Base-by-base conservation (phyloP, 1,139 yeast species). In the Tardiomyces digboiensis region DNA sequence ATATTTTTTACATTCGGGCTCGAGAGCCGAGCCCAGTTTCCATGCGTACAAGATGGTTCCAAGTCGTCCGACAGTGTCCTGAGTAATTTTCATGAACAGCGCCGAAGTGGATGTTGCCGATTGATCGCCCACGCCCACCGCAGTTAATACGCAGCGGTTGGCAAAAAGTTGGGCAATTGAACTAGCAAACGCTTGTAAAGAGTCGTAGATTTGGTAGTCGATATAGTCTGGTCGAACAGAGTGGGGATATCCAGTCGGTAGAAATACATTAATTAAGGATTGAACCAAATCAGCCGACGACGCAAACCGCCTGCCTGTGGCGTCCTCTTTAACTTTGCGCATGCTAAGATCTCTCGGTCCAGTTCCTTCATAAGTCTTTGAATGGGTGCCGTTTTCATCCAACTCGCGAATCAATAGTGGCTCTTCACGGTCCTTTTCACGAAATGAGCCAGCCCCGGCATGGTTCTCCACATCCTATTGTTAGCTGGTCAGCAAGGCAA, bases 101-200 rank as follows among this genome's bases (percentile, higher is more conserved):
- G 69, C 69, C 5, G 66, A 56, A 2, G 68, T 62, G 13, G 67
- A 60, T 13, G 66, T 60, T 2, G 70, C 66, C n/a, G 56, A 46
- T 26, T 57, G 59, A 45, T 65, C 67, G 21, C 69, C 68, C 4
- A 65, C 70, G 7, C 69, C 69, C 8, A 65, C 66, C 8, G 67
- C 67, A 22, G 55, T 48, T 29, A 63, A 48, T 5, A 64, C 67
- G 6, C 66, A 64, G 8, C 70, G 46, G 46, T 64, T 63, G 29
- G 68, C 70, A 42, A 65, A 55, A 39, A 65, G 47, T n/a, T 55
- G 49, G 2, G 68, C 66, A 37, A 65, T 62, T 12, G 68, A 60
- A 38, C 60, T 53, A 13, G 66, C 60, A 44, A 65, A 65, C 13
- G 69, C 69, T 47, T 65, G 69, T 18, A 64, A 46, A 18, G 69